These are phyloP conservation scores for Teunomyces barrocoloradensis DNA, from an alignment of 805 yeast species.

Conservation along the genomic window DNA sequence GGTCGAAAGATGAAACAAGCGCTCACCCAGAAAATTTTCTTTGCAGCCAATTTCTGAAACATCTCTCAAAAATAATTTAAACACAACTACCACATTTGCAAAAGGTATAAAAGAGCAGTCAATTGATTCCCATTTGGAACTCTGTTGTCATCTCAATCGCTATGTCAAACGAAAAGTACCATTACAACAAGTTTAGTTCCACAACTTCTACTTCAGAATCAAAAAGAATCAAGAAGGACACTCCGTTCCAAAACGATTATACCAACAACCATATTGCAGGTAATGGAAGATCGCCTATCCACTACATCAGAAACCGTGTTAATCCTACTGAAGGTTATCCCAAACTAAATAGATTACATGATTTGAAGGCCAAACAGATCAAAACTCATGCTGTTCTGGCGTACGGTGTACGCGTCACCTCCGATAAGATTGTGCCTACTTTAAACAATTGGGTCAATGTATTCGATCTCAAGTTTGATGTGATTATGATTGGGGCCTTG, in stretches of 20 bases:
- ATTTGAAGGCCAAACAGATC: conserved; percentile 61
- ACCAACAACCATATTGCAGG: conserved; percentile 62
- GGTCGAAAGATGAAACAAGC: neutral
- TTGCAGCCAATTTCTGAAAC: conserved; percentile 2
- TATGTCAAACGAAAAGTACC: conserved; percentile 9
- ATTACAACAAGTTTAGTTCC: conserved; percentile 20
- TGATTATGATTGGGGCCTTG: conserved; percentile 87
- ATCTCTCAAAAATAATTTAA: neutral
- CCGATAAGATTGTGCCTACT: conserved; percentile 53
- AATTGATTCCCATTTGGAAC: neutral
- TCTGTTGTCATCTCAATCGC: neutral
- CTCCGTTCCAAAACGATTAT: conserved; percentile 59
- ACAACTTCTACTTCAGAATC: conserved; percentile 1
- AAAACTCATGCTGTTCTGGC: conserved; percentile 54
- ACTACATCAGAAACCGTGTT: conserved; percentile 60
- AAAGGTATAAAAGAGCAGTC: neutral
- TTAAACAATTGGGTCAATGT: conserved; percentile 60
- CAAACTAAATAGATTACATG: conserved; percentile 65
- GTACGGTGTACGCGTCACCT: conserved; percentile 58
- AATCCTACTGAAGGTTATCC: conserved; percentile 84
- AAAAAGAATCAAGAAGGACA: neutral
- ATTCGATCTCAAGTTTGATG: conserved; percentile 71
- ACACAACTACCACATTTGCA: neutral
- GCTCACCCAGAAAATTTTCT: neutral
- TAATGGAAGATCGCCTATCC: conserved; percentile 59